Percentiles rank a stretch among this genome's conserved stretches.
phyloP scores from a whole-genome alignment of 805 yeast genomes.

The Saccharomycopsis fermentans region DNA sequence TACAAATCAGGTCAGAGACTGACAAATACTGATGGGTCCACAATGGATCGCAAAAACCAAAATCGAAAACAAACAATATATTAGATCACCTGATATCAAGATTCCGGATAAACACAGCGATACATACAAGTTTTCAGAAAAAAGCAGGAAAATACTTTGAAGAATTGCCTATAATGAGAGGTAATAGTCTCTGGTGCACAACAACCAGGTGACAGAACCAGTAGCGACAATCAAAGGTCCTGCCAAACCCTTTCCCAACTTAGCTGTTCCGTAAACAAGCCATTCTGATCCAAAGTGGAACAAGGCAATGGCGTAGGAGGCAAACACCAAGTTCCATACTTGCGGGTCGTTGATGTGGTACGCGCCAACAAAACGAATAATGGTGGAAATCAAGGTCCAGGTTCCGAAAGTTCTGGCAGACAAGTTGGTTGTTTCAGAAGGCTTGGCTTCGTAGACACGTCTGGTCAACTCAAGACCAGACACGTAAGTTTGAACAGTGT shows the following conservation, averaged over 20 bases:
- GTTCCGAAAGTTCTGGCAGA: conserved; percentile 98
- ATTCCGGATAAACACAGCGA: too few relatives aligned
- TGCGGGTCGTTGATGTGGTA: conserved; percentile 58
- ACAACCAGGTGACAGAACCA: conserved; percentile 74
- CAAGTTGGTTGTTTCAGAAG: conserved; percentile 50
- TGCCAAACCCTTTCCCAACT: conserved; percentile 74
- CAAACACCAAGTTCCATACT: conserved; percentile 67
- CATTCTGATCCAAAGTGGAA: conserved; percentile 79
- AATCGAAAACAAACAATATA: too few relatives aligned
- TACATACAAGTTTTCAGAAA: too few relatives aligned
- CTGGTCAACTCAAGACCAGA: conserved; percentile 68
- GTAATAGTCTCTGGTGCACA: conserved; percentile 56
- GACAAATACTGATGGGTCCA: too few relatives aligned
- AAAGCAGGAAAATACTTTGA: too few relatives aligned
- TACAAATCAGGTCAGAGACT: too few relatives aligned
- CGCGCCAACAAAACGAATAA: conserved; percentile 83
- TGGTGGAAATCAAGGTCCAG: conserved; percentile 84
- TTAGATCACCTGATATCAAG: too few relatives aligned
- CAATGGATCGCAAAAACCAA: too few relatives aligned
- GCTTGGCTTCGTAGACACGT: conserved; percentile 62
- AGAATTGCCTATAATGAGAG: conserved; percentile 21
- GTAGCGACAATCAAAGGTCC: conserved; percentile 85
- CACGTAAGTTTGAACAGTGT: conserved; percentile 76
- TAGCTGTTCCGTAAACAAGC: conserved; percentile 68
- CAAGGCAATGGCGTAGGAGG: conserved; percentile 74